Evolutionary conservation across 192 early-diverging fungal species (phyloP).

Genomic region (Borealophlyctis nickersoniae): DNA sequence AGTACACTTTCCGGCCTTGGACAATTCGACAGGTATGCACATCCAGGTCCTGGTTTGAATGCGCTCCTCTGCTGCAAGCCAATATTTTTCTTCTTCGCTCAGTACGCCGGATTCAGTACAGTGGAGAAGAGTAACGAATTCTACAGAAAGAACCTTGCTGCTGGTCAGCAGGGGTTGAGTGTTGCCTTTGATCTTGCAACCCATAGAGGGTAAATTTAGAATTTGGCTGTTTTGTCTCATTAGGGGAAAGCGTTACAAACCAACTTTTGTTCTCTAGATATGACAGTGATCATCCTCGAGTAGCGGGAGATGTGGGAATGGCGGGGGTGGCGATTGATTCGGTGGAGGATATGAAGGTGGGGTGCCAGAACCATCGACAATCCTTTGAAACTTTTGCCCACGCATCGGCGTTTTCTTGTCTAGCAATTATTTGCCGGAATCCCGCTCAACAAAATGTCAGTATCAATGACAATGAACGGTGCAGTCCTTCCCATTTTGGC

Average conservation of each 20-base stretch:
- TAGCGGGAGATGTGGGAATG: constrained; percentile 88
- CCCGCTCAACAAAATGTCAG: constrained; percentile 85
- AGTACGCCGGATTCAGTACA: constrained; percentile 90
- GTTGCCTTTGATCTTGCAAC: constrained; percentile 91
- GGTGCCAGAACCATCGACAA: neutral
- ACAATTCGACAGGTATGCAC: constrained; percentile 71
- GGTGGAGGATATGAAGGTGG: constrained; percentile 89
- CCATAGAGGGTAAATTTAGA: constrained; percentile 64
- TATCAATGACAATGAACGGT: constrained; percentile 96
- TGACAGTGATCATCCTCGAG: constrained; percentile 87
- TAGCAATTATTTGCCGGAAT: constrained; percentile 76
- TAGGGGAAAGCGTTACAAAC: neutral
- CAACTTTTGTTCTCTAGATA: constrained; percentile 46
- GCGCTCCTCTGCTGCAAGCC: constrained; percentile 1
- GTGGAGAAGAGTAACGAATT: constrained; percentile 89
- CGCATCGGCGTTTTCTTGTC: neutral
- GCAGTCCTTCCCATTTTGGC: constrained; percentile 86
- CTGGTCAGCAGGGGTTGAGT: constrained; percentile 82
- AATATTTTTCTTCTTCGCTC: constrained; percentile 3
- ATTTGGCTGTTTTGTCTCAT: constrained; percentile 1
- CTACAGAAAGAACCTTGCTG: constrained; percentile 83
- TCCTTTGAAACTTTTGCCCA: neutral
- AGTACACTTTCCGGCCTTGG: constrained; percentile 80
- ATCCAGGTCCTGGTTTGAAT: neutral
- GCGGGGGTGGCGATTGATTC: constrained; percentile 91